Conservation (phyloP, 1,139 yeast species). For the Blastobotrys aristatus region DNA sequence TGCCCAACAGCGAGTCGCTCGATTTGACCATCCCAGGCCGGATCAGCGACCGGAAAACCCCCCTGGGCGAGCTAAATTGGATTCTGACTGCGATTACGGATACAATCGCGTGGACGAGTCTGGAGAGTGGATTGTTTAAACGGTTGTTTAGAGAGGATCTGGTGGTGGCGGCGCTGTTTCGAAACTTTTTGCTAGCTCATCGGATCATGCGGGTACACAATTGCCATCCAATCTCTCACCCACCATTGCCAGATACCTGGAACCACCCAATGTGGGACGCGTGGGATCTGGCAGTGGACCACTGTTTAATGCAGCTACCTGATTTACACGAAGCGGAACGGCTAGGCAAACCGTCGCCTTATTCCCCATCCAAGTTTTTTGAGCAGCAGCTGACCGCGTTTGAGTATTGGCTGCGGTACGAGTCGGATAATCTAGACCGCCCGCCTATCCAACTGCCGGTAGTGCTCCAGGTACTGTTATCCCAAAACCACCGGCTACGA, state of each 20-base stretch:
- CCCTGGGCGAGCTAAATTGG: constrained; percentile 95
- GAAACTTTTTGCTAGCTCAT: constrained; percentile 87
- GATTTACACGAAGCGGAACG: constrained; percentile 34
- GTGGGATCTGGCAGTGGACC: constrained; percentile 97
- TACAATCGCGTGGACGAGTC: constrained; percentile 94
- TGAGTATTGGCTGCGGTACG: constrained; percentile 92
- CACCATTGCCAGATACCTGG: constrained; percentile 79
- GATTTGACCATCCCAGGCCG: constrained; percentile 73
- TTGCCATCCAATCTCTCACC: constrained; percentile 93
- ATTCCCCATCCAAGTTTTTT: constrained; percentile 88
- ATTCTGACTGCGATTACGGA: constrained; percentile 97
- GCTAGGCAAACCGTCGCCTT: constrained; percentile 39
- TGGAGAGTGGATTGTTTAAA: constrained; percentile 84
- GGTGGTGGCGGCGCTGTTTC: constrained; percentile 92
- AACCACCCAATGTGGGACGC: constrained; percentile 96
- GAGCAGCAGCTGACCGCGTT: constrained; percentile 96
- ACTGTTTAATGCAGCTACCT: constrained; percentile 60
- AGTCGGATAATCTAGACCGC: constrained; percentile 59
- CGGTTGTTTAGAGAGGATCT: constrained; percentile 89
- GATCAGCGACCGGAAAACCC: constrained; percentile 87
- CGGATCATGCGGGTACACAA: constrained; percentile 91
- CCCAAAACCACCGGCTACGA: constrained; percentile 89
- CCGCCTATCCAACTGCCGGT: constrained; percentile 97
- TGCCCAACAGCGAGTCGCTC: constrained; percentile 35
- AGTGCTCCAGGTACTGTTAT: constrained; percentile 81